Percentiles rank a stretch among this genome's conserved stretches.
phyloP scores from a whole-genome alignment of 345 rosid genomes.

The Carallia brachiata region DNA sequence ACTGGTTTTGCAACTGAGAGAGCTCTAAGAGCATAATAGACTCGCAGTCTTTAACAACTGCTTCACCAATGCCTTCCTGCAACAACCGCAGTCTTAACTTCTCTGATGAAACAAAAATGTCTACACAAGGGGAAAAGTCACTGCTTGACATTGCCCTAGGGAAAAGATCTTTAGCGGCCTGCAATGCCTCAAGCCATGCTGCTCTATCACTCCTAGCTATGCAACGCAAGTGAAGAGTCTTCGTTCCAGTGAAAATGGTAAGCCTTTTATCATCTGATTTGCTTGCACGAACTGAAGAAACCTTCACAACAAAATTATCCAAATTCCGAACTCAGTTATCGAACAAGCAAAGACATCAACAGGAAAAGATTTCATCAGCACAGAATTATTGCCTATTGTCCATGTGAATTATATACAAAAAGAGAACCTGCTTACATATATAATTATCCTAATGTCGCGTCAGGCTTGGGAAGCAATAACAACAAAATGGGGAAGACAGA shows the following conservation, averaged over 20 bases:
- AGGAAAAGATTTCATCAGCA: neutral
- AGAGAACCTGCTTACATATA: neutral
- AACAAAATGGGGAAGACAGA: too few relatives aligned
- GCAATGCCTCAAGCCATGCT: slow-evolving; percentile 81
- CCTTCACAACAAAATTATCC: slow-evolving; percentile 45
- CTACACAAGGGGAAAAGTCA: slow-evolving; percentile 67
- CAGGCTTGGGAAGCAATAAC: too few relatives aligned
- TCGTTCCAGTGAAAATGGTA: slow-evolving; percentile 88
- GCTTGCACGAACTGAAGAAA: slow-evolving; percentile 90
- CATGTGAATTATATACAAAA: neutral
- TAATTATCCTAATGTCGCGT: too few relatives aligned
- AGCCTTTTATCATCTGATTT: slow-evolving; percentile 98
- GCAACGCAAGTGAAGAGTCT: slow-evolving; percentile 92
- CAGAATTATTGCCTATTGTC: neutral
- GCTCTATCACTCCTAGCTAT: slow-evolving; percentile 73
- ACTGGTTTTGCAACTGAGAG: slow-evolving; percentile 66
- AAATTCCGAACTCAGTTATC: slow-evolving; percentile 10
- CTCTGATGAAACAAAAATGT: slow-evolving; percentile 78
- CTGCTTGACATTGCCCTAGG: slow-evolving; percentile 61
- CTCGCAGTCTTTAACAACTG: slow-evolving; percentile 75
- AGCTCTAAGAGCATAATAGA: slow-evolving; percentile 79
- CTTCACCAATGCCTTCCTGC: slow-evolving; percentile 78
- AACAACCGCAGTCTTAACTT: slow-evolving; percentile 65
- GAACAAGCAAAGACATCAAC: neutral
- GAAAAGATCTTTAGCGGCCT: slow-evolving; percentile 78